Evolutionary conservation across 495 filamentous ascomycete species (phyloP).

Genomic region (Cairneyella variabilis): DNA sequence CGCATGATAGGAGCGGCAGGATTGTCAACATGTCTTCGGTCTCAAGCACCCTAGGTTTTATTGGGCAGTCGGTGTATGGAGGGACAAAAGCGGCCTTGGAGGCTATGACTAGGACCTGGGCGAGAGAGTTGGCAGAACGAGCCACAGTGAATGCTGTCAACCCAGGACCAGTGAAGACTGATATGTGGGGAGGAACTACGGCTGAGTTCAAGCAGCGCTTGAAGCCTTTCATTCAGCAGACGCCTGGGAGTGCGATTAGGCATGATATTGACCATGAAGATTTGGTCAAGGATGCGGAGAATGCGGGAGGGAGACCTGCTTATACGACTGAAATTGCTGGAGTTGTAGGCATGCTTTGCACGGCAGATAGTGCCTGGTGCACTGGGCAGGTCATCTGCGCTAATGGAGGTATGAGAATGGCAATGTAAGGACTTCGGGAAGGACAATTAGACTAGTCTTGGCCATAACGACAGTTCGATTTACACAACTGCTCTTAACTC

Average conservation of each 20-base stretch:
- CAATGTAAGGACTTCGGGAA: no score
- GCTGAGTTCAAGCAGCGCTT: conserved; percentile 37
- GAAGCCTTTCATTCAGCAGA: conserved; percentile 57
- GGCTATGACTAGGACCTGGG: conserved; percentile 90
- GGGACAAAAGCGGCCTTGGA: conserved; percentile 89
- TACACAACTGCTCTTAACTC: no score
- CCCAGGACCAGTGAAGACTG: conserved; percentile 80
- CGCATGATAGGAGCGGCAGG: conserved; percentile 68
- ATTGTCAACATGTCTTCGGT: conserved; percentile 78
- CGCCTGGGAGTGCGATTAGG: conserved; percentile 56
- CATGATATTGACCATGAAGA: conserved; percentile 58
- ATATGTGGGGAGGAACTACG: conserved; percentile 50
- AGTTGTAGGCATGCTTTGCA: conserved; percentile 79
- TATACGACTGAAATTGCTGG: conserved; percentile 78
- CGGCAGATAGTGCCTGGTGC: conserved; percentile 68
- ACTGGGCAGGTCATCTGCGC: conserved; percentile 84
- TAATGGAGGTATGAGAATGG: conserved; percentile 77
- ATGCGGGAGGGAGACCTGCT: conserved; percentile 66
- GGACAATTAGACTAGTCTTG: no score
- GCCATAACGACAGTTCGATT: no score
- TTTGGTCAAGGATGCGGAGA: conserved; percentile 51
- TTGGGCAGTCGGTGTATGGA: conserved; percentile 72
- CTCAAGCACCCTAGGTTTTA: conserved; percentile 63
- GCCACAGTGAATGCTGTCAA: conserved; percentile 86
- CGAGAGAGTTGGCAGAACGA: conserved; percentile 71